Evolutionary conservation across 306 rosid species (phyloP), one percentile per base, ranked within the genome.

Genomic region (Hippophae rhamnoides): DNA sequence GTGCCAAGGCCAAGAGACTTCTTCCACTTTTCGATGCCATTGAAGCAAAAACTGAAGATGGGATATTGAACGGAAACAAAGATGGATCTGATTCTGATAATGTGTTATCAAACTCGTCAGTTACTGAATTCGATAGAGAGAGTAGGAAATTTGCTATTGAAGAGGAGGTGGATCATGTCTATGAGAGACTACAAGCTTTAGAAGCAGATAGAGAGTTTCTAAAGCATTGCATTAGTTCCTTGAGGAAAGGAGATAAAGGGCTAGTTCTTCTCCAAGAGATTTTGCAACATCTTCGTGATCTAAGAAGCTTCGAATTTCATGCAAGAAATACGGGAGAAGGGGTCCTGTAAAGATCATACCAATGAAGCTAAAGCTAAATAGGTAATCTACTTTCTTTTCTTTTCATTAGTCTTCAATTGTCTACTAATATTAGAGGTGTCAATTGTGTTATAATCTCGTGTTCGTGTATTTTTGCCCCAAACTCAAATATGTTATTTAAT

Each of bases 161-260:
- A 47, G 84, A 81, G 55, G 99, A 87, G 54, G 84, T 92, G 45
- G 89, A 75, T 68, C 75, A 79, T 66, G 93, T 87, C 25, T 87
- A 92, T 13, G 95, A 87, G 79, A 87, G 96, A 74, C 74, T 92
- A 59, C 93, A 87, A 53, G 87, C 89, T 5, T 79, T 92, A 43
- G 99, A 92, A 68, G 89, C 87, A 43, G 96, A 92, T 55, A 83
- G 95, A 57, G 99, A 88, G 75, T 93, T 93, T 69, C 95, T 93
- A 51, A 88, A 84, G 81, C 94, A 88, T 49, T 93, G 99, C 54
- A 69, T 87, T 53, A 71, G 86, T 62, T 92, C 99, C 56, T 74
- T 93, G 82, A 82, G 80, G 73, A 93, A 93, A 80, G 99, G 97
- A 8, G 99, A 88, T 54, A 84, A 86, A 65, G 97, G 99, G 13